Percentiles rank a stretch among this genome's conserved stretches.
phyloP scores from a whole-genome alignment of 345 rosid genomes.

The Nephelium lappaceum region DNA sequence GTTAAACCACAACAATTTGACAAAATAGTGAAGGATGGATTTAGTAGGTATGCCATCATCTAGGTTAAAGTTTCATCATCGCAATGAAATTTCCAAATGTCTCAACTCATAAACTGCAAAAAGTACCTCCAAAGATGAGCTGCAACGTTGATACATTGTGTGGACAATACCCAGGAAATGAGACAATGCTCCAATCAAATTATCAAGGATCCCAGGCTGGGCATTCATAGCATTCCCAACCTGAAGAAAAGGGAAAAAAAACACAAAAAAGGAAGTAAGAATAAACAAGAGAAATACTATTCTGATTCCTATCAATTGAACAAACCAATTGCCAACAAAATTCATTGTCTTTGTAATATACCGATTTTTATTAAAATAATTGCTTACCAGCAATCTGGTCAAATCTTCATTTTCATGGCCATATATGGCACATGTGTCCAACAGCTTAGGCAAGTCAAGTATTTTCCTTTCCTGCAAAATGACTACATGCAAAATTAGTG shows the following conservation, averaged over 20 bases:
- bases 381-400: conserved; percentile 70
- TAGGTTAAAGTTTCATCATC: background rate
- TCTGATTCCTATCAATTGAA: background rate
- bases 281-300: background rate
- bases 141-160: conserved; percentile 86
- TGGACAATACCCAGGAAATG: conserved; percentile 77
- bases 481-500: conserved; percentile 57
- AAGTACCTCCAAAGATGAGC: conserved; percentile 77
- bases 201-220: conserved; percentile 59
- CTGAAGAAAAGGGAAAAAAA: conserved; percentile 36
- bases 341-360: background rate
- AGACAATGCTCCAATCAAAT: conserved; percentile 53
- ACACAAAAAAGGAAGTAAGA: background rate
- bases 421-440: conserved; percentile 89
- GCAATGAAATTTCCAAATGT: background rate
- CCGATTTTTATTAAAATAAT: background rate
- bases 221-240: conserved; percentile 77
- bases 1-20: background rate
- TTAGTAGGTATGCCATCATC: background rate
- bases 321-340: background rate
- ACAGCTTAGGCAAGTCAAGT: conserved; percentile 89
- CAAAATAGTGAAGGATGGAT: background rate
- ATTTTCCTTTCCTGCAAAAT: conserved; percentile 90
- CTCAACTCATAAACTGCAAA: background rate
- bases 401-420: conserved; percentile 92